Evolutionary conservation across 179 eudicot genomes (phyloP).

Genomic region (Silene vulgaris): DNA sequence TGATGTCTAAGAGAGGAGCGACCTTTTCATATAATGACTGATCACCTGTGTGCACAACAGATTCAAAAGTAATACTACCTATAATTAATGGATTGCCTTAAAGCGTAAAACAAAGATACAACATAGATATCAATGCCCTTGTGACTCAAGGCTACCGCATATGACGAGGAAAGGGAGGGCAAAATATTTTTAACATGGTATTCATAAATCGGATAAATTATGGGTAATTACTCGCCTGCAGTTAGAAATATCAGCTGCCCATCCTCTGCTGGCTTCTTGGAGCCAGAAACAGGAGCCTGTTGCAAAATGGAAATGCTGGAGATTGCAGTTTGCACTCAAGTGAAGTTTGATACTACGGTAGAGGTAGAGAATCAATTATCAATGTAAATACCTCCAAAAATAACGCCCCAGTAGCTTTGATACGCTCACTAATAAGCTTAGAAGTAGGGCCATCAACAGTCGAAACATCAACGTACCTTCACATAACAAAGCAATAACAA

Average conservation of each 20-base stretch:
- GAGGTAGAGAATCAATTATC: neutral
- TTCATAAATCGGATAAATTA: neutral
- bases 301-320: conserved; percentile 20
- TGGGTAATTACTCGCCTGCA: conserved; percentile 44
- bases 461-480: conserved; percentile 88
- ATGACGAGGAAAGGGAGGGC: too few species aligned
- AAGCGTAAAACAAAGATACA: neutral
- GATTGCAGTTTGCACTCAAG: neutral
- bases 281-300: conserved; percentile 97
- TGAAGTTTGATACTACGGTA: neutral
- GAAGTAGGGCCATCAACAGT: conserved; percentile 87
- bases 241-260: conserved; percentile 91
- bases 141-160: too few species aligned
- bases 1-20: conserved; percentile 69
- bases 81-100: too few species aligned
- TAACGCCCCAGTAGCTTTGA: conserved; percentile 76
- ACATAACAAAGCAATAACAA: conserved; percentile 25
- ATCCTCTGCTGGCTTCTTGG: conserved; percentile 94
- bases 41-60: conserved; percentile 54
- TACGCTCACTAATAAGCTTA: conserved; percentile 51
- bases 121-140: neutral
- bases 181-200: neutral
- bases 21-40: conserved; percentile 58
- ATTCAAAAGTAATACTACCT: neutral
- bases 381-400: conserved; percentile 64